phyloP scores from a whole-genome alignment of 331 rosid species.

The Malus hybrid region DNA sequence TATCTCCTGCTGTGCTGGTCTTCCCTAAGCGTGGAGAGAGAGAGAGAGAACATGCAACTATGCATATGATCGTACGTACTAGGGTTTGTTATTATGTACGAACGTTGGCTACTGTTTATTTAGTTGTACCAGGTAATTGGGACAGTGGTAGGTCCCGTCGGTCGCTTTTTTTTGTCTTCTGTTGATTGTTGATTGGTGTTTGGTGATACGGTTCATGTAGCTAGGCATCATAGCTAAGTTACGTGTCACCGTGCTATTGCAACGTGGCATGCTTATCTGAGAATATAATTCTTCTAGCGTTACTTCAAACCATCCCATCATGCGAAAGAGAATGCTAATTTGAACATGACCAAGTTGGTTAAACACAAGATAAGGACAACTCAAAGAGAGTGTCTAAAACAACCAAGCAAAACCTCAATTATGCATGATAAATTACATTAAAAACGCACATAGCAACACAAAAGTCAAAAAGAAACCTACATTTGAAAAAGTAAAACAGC shows the following conservation, averaged over 20 bases:
- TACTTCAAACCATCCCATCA: not conserved
- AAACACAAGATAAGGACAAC: too few relatives aligned
- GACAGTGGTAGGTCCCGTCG: not conserved
- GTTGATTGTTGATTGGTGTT: not conserved
- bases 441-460: not conserved
- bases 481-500: not conserved
- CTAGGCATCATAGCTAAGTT: not conserved
- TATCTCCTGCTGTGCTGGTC: not conserved
- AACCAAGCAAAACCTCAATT: accelerated
- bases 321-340: not conserved
- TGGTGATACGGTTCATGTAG: not conserved
- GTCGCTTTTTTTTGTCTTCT: not conserved
- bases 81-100: not conserved
- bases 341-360: not conserved
- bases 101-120: not conserved
- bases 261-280: not conserved
- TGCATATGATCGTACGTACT: too few relatives aligned
- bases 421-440: not conserved
- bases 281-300: not conserved
- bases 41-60: not conserved
- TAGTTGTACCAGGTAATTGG: not conserved
- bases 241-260: not conserved
- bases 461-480: too few relatives aligned
- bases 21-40: not conserved
- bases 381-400: not conserved